Evolutionary conservation across 176 grass and related monocot genomes (phyloP).

Genomic region (Pontederia crassipes): DNA sequence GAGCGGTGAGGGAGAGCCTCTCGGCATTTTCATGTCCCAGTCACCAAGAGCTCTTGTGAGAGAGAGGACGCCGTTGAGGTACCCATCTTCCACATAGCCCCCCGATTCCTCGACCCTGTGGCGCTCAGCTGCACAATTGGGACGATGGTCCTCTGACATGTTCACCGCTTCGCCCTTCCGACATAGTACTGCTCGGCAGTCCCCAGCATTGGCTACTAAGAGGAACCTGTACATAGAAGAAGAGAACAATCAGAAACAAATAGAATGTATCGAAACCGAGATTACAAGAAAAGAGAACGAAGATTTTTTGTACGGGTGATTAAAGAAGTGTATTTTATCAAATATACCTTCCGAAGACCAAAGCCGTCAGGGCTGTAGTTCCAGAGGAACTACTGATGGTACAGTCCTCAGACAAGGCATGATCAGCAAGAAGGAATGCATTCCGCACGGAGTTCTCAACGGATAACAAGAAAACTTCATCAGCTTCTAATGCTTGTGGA

Average conservation of each 20-base stretch:
- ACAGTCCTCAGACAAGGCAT: conserved; percentile 43
- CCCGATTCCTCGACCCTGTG: conserved; percentile 41
- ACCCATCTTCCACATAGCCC: conserved; percentile 72
- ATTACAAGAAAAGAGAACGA: not conserved
- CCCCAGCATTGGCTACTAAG: conserved; percentile 77
- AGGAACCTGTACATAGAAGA: conserved; percentile 29
- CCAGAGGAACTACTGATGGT: conserved; percentile 59
- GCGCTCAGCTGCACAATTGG: conserved; percentile 38
- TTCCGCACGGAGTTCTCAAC: conserved; percentile 40
- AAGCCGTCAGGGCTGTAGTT: conserved; percentile 69
- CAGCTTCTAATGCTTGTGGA: conserved; percentile 35
- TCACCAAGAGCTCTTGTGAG: conserved; percentile 75
- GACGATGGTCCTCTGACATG: conserved; percentile 69
- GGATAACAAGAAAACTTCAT: conserved; percentile 34
- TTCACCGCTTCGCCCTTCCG: conserved; percentile 60
- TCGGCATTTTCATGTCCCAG: conserved; percentile 74
- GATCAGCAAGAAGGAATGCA: conserved; percentile 63
- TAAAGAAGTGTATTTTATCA: not conserved
- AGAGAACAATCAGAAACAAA: not conserved
- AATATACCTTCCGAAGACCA: conserved; percentile 60
- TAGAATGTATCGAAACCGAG: not conserved
- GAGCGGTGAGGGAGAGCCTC: conserved; percentile 40
- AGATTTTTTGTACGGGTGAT: not conserved
- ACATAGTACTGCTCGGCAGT: conserved; percentile 80
- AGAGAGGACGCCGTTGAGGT: conserved; percentile 72